Conservation (phyloP, 2,329 filamentous ascomycete species). For the Xylariales sp. region DNA sequence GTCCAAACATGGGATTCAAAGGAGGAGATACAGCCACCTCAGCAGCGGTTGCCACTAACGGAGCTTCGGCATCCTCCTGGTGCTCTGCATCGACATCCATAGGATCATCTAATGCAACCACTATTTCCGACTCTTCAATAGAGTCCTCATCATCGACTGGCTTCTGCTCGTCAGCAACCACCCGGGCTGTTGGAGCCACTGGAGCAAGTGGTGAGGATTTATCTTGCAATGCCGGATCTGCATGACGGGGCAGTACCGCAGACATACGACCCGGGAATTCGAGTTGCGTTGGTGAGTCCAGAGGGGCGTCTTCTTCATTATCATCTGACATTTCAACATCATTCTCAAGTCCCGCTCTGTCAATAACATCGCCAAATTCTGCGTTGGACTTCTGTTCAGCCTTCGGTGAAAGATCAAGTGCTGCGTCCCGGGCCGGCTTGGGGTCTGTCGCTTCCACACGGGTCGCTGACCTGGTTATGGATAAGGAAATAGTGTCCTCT, state of each 20-base stretch:
- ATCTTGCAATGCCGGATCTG: conserved; percentile 32
- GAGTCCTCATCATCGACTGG: conserved; percentile 1
- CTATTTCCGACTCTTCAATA: conserved; percentile 3
- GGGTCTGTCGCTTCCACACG: neutral
- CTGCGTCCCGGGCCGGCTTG: neutral
- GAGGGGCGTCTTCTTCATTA: conserved; percentile 21
- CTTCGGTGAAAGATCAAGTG: neutral
- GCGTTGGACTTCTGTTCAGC: neutral
- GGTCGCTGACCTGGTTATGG: neutral
- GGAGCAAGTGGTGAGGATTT: conserved; percentile 18
- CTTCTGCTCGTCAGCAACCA: neutral
- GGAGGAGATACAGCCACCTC: conserved; percentile 22
- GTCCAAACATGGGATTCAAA: conserved; percentile 29
- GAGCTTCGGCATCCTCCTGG: conserved; percentile 12
- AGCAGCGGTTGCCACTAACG: conserved; percentile 17
- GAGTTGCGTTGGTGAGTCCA: conserved; percentile 29
- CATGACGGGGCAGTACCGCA: conserved; percentile 37
- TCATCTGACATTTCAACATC: conserved; percentile 14
- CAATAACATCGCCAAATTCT: neutral
- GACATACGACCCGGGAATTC: conserved; percentile 42
- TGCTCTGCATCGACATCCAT: conserved; percentile 24
- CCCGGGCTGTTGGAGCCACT: conserved; percentile 1
- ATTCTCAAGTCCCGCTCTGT: neutral
- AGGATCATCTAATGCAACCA: no score
- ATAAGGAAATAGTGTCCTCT: neutral